Percentiles rank a stretch among this genome's conserved stretches.
Conservation (phyloP, 2,329 filamentous ascomycete genomes). For the Alternaria hordeiaustralica region DNA sequence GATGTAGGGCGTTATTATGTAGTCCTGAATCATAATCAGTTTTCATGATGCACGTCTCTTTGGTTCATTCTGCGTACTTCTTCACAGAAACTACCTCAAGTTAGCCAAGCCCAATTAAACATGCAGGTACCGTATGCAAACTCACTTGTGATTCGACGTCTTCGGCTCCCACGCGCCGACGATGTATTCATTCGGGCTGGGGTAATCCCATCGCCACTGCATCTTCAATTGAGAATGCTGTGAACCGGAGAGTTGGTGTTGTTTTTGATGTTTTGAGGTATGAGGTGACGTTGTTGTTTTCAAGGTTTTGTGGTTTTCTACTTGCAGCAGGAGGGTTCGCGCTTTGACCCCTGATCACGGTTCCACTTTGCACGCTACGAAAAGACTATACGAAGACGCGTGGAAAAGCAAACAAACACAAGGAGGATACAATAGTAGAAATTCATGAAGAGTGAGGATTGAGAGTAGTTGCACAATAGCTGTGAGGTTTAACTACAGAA, state of each 20-base stretch:
- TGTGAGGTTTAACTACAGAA: neutral
- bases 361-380: neutral
- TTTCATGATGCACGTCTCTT: neutral
- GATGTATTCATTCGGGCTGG: slow-evolving; percentile 19
- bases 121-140: slow-evolving; percentile 14
- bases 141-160: slow-evolving; percentile 46
- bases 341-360: neutral
- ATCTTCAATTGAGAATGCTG: slow-evolving; percentile 7
- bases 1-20: slow-evolving; percentile 59
- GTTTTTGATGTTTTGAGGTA: neutral
- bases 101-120: slow-evolving; percentile 15
- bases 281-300: neutral
- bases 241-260: neutral
- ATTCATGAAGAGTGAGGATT: neutral
- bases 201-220: slow-evolving; percentile 38
- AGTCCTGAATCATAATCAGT: slow-evolving; percentile 53
- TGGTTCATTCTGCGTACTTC: slow-evolving; percentile 26
- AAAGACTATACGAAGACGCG: neutral
- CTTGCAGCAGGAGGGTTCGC: neutral
- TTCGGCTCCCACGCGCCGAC: slow-evolving; percentile 34
- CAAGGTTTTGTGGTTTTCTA: neutral
- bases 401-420: neutral
- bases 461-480: neutral
- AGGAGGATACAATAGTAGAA: neutral
- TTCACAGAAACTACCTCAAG: slow-evolving; percentile 43